phyloP scores from a whole-genome alignment of 2,329 filamentous ascomycete genomes.

The Botryotinia calthae region DNA sequence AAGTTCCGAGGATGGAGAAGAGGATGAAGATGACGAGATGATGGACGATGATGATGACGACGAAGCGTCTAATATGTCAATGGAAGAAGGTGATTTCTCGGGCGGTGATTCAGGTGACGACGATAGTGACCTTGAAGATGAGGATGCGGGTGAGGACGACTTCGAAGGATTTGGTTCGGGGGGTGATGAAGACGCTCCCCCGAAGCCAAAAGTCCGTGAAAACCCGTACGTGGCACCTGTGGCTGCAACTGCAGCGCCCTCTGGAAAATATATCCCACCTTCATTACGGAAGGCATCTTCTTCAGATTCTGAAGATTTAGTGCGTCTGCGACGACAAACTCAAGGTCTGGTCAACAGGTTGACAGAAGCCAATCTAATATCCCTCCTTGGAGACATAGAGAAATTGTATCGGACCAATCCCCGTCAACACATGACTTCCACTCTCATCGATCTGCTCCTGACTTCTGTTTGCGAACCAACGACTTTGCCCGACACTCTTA shows the following conservation, averaged over 20 bases:
- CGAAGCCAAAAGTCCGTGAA: constrained; percentile 57
- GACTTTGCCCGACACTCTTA: constrained; percentile 78
- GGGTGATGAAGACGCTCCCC: constrained; percentile 40
- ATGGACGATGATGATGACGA: constrained; percentile 40
- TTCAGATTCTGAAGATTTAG: constrained; percentile 64
- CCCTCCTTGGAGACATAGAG: constrained; percentile 79
- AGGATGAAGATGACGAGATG: constrained; percentile 29
- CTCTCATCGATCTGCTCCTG: constrained; percentile 73
- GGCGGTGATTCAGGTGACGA: constrained; percentile 34
- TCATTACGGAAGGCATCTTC: constrained; percentile 66
- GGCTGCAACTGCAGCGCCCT: constrained; percentile 44
- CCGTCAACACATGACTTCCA: constrained; percentile 83
- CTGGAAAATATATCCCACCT: constrained; percentile 86
- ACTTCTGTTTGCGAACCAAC: constrained; percentile 78
- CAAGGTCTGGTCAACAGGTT: constrained; percentile 91
- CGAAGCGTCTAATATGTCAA: constrained; percentile 35
- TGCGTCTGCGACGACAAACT: constrained; percentile 71
- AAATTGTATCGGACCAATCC: constrained; percentile 79
- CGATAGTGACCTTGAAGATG: constrained; percentile 36
- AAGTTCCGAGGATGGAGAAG: constrained; percentile 14
- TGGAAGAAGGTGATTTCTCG: constrained; percentile 36
- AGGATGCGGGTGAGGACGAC: constrained; percentile 42
- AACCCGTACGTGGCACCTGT: constrained; percentile 85
- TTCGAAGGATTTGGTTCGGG: constrained; percentile 42
- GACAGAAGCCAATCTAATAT: constrained; percentile 84